phyloP scores from a whole-genome alignment of 1,139 yeast species.

The Saccharomyces pastorianus region DNA sequence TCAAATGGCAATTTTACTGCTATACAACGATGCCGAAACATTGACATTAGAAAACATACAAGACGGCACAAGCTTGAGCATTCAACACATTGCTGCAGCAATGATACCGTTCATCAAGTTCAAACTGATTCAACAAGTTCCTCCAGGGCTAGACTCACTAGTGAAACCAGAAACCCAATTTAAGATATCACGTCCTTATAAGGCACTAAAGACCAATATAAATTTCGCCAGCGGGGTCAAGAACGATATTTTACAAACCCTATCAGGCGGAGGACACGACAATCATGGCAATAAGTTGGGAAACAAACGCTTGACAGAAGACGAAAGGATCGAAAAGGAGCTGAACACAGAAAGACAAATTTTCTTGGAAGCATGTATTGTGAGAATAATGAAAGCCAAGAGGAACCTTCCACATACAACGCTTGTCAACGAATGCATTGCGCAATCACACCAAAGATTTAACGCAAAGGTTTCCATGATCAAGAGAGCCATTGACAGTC shows the following conservation, averaged over 20 bases:
- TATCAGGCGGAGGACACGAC: conserved; percentile 4
- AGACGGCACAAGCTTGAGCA: conserved; percentile 61
- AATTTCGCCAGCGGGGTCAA: conserved; percentile 81
- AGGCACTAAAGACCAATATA: conserved; percentile 75
- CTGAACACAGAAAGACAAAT: conserved; percentile 81
- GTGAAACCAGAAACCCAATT: conserved; percentile 51
- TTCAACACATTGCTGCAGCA: conserved; percentile 65
- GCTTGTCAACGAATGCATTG: conserved; percentile 79
- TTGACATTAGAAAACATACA: conserved; percentile 55
- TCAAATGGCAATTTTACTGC: conserved; percentile 78
- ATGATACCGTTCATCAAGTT: conserved; percentile 73
- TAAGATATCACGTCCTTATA: conserved; percentile 72
- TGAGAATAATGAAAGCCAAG: conserved; percentile 92
- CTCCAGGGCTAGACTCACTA: conserved; percentile 45
- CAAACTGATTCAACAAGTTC: conserved; percentile 60
- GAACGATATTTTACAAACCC: conserved; percentile 39
- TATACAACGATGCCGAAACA: conserved; percentile 52
- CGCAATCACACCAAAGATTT: conserved; percentile 78
- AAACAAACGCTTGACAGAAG: conserved; percentile 38
- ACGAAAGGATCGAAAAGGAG: conserved; percentile 75
- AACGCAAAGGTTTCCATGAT: conserved; percentile 79
- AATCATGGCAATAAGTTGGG: conserved; percentile 6
- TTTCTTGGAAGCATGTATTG: conserved; percentile 86
- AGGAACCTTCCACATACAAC: conserved; percentile 71
- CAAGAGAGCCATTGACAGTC: conserved; percentile 74